Evolutionary conservation across 352 stramenopile genomes (phyloP).

Genomic region (Phytopythium ostracodes): DNA sequence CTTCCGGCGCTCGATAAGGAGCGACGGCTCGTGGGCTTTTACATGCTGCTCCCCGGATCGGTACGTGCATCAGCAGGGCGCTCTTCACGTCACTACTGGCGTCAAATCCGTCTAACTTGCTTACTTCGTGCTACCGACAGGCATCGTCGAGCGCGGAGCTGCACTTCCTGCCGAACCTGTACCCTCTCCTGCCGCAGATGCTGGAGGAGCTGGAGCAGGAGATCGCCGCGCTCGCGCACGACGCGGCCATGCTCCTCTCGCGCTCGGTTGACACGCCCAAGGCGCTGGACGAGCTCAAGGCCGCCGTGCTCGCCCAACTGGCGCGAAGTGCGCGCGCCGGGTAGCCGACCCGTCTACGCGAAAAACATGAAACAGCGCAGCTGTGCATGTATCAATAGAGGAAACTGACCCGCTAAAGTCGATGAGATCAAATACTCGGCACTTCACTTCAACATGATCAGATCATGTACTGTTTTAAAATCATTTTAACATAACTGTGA

Average conservation of each 20-base stretch:
- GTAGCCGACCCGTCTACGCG: neutral
- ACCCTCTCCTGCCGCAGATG: constrained; percentile 58
- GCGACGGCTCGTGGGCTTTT: constrained; percentile 50
- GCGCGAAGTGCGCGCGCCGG: neutral
- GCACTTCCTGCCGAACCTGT: constrained; percentile 56
- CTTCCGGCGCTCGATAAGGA: constrained; percentile 51
- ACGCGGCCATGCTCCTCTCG: constrained; percentile 15
- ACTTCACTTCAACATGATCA: neutral
- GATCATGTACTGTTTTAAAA: neutral
- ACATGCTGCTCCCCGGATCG: constrained; percentile 24
- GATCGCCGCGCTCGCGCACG: constrained; percentile 24
- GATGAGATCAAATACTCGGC: no score
- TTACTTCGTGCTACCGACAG: constrained; percentile 8
- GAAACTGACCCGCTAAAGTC: no score
- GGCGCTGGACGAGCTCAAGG: constrained; percentile 28
- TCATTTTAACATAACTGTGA: no score
- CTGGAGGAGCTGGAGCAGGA: constrained; percentile 42
- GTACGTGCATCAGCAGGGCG: neutral
- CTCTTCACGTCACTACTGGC: no score
- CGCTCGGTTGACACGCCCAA: neutral
- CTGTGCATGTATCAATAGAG: constrained; percentile 1
- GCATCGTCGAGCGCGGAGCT: constrained; percentile 24
- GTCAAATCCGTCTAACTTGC: no score
- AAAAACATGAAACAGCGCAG: neutral
- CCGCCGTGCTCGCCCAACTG: constrained; percentile 15